phyloP scores from a whole-genome alignment of 108 stramenopile species.

The Fragilaria radians region DNA sequence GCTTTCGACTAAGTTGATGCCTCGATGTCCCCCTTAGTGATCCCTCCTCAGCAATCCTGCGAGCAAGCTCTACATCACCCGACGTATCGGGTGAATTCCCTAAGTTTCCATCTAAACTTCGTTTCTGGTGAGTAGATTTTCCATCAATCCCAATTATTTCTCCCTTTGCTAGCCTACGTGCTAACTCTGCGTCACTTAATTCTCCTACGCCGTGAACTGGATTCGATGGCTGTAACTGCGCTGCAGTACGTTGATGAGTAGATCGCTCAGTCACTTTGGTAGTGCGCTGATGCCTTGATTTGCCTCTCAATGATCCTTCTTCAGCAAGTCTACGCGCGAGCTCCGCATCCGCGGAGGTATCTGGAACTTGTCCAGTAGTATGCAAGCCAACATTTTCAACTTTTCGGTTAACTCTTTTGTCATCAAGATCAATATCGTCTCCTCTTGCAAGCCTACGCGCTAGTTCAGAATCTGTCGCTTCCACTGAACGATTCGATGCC shows the following conservation, averaged over 20 bases:
- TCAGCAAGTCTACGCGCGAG: neutral
- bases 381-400: no score
- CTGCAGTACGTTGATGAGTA: neutral
- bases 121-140: neutral
- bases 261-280: neutral
- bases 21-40: neutral
- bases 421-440: no score
- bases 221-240: neutral
- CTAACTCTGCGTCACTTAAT: neutral
- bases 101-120: no score
- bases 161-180: neutral
- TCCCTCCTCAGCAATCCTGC: neutral
- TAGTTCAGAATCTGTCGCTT: no score
- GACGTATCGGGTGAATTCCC: neutral
- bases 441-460: no score
- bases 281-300: neutral
- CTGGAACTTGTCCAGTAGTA: no score
- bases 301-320: neutral
- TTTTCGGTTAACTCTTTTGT: no score
- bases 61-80: neutral
- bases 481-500: no score
- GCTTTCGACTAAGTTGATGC: neutral
- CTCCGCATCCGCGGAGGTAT: neutral
- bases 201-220: neutral
- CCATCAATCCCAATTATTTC: neutral